phyloP scores from a whole-genome alignment of 345 rosid species.

The Eucalyptus regnans region DNA sequence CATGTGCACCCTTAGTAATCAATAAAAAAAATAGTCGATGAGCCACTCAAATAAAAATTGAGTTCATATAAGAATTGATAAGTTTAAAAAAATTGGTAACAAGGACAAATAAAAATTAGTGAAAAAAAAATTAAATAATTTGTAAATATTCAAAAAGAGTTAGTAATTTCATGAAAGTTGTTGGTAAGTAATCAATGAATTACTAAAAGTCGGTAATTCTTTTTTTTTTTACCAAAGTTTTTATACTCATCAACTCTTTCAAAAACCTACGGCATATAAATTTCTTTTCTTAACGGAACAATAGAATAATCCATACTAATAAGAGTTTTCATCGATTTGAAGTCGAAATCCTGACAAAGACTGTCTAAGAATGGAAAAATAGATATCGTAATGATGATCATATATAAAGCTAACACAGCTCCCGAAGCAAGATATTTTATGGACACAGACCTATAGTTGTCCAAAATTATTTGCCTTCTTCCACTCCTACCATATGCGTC shows the following conservation, averaged over 20 bases:
- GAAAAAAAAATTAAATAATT: not conserved
- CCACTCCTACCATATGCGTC: not conserved
- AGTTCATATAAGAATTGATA: too few species aligned
- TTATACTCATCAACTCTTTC: not conserved
- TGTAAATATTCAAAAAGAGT: not conserved
- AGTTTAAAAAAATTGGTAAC: not conserved
- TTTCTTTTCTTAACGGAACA: not conserved
- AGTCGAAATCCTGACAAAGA: not conserved
- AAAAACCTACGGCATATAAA: not conserved
- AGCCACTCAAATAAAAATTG: not conserved
- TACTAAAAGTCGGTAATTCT: not conserved
- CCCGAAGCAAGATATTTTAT: not conserved
- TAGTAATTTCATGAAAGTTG: not conserved
- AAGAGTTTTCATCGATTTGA: not conserved
- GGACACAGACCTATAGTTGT: not conserved
- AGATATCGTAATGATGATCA: not conserved
- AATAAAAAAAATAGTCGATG: not conserved
- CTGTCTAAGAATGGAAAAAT: not conserved
- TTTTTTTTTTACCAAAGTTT: not conserved
- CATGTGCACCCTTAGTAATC: too few species aligned
- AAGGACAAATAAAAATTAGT: not conserved
- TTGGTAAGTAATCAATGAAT: not conserved
- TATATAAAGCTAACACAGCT: not conserved
- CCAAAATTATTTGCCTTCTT: not conserved
- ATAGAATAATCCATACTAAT: not conserved